Evolutionary conservation across 805 yeast genomes (phyloP).

Genomic region (Myxozyma geophila): DNA sequence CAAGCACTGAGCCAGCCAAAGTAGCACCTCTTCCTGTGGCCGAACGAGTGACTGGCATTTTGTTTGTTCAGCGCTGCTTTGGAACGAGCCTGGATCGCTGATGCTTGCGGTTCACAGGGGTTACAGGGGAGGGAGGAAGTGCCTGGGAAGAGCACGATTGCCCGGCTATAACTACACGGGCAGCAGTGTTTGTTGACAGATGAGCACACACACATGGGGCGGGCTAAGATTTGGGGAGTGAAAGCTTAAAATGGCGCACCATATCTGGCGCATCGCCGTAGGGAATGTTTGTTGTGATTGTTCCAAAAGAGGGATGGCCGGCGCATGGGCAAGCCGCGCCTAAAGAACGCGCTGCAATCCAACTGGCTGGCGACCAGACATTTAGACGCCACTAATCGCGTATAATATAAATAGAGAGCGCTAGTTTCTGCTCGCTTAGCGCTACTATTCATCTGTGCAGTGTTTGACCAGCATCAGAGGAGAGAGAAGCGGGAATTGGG

Average conservation of each 20-base stretch:
- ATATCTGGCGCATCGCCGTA: background rate
- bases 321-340: background rate
- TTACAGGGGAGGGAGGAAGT: too few species aligned
- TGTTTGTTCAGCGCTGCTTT: background rate
- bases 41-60: constrained; percentile 23
- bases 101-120: too few species aligned
- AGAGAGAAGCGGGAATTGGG: too few species aligned
- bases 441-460: too few species aligned
- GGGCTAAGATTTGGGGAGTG: background rate
- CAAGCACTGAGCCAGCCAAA: background rate
- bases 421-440: too few species aligned
- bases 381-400: too few species aligned
- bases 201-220: background rate
- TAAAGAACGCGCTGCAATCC: background rate
- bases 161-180: background rate
- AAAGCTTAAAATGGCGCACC: background rate
- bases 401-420: too few species aligned
- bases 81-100: background rate
- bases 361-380: too few species aligned
- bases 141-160: too few species aligned
- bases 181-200: background rate
- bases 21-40: constrained; percentile 3
- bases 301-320: background rate
- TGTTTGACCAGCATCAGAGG: too few species aligned
- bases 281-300: background rate